Evolutionary conservation across 345 rosid species (phyloP).

Genomic region (Mangifera indica): DNA sequence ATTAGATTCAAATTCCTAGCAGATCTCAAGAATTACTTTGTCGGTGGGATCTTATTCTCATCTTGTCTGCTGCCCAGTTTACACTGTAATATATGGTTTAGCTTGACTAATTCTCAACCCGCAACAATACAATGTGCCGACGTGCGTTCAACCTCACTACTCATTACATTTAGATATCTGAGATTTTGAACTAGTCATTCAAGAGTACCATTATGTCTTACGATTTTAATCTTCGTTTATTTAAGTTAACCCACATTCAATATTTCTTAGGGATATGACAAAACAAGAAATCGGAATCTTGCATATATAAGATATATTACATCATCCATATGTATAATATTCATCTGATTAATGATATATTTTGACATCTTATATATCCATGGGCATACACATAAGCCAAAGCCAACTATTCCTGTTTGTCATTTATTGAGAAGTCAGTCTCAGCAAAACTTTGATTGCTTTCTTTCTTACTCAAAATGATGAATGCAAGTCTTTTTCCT

Average conservation of each 20-base stretch:
- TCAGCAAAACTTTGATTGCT: not conserved
- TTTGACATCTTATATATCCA: slow-evolving; percentile 11
- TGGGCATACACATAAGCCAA: slow-evolving; percentile 13
- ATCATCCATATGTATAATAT: too few relatives aligned
- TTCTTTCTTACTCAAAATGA: slow-evolving; percentile 2
- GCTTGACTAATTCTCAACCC: not conserved
- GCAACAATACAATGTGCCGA: not conserved
- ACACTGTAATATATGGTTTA: slow-evolving; percentile 25
- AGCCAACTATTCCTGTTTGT: slow-evolving; percentile 4
- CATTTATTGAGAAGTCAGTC: not conserved
- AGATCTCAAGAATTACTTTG: slow-evolving; percentile 30
- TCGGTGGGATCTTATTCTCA: slow-evolving; percentile 38
- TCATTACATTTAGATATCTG: not conserved
- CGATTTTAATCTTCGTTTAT: not conserved
- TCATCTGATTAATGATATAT: not conserved
- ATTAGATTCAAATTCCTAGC: slow-evolving; percentile 30
- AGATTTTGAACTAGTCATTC: not conserved
- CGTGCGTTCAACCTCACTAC: slow-evolving; percentile 1
- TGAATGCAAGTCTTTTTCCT: not conserved
- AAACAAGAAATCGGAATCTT: too few relatives aligned
- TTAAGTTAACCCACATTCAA: not conserved
- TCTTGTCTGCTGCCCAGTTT: slow-evolving; percentile 33
- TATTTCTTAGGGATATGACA: too few relatives aligned
- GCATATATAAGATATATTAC: too few relatives aligned
- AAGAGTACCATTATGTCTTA: not conserved